Percentiles rank a stretch among this genome's conserved stretches.
Evolutionary conservation across 2,329 filamentous ascomycete genomes (phyloP).

Genomic region (Thielaviopsis populi): DNA sequence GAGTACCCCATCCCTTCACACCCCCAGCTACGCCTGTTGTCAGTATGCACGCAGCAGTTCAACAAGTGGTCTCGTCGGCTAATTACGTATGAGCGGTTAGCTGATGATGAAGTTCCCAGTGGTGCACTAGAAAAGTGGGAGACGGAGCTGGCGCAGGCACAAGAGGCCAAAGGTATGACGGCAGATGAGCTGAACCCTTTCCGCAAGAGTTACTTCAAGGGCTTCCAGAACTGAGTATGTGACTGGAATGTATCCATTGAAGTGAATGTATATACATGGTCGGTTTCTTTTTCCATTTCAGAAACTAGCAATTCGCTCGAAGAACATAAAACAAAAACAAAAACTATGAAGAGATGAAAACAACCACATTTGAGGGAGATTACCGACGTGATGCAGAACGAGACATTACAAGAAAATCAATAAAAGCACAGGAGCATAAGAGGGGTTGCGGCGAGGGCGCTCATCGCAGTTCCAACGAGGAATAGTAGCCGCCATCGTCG

Average conservation of each 20-base stretch:
- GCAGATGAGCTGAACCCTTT: slow-evolving; percentile 48
- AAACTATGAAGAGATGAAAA: not conserved
- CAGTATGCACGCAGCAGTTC: slow-evolving; percentile 71
- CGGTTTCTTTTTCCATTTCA: too few species aligned
- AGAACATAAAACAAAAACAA: not conserved
- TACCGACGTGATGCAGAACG: not conserved
- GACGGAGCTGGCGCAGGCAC: slow-evolving; percentile 17
- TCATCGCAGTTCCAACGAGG: slow-evolving; percentile 63
- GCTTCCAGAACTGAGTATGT: slow-evolving; percentile 30
- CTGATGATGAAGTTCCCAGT: slow-evolving; percentile 40
- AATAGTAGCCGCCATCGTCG: slow-evolving; percentile 66
- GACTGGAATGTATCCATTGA: not conserved
- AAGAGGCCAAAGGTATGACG: slow-evolving; percentile 30
- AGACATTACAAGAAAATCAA: not conserved
- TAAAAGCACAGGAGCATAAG: not conserved
- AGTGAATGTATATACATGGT: slow-evolving; percentile 3
- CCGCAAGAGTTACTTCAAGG: slow-evolving; percentile 42
- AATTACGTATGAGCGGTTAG: slow-evolving; percentile 66
- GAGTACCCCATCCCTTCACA: slow-evolving; percentile 67
- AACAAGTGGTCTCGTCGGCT: slow-evolving; percentile 85
- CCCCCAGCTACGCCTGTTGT: slow-evolving; percentile 56
- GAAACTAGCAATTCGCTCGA: not conserved
- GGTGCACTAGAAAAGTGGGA: slow-evolving; percentile 26
- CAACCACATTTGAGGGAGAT: slow-evolving; percentile 14
- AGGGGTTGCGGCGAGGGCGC: not conserved